Percentiles rank a stretch among this genome's conserved stretches.
phyloP scores from a whole-genome alignment of 75 land plant species.

The Chamaecyparis obtusa region DNA sequence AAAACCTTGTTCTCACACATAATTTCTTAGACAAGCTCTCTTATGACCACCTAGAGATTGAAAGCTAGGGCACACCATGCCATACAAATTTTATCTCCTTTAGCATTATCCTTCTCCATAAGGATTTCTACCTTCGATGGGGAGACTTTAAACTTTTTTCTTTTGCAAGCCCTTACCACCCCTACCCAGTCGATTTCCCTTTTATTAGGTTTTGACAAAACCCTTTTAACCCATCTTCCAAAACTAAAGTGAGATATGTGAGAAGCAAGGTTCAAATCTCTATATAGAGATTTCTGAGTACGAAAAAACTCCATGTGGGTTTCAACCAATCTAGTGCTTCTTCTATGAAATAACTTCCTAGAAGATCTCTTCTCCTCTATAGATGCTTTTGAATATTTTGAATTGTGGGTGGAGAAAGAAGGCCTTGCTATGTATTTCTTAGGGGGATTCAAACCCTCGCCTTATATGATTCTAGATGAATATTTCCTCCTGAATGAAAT shows the following conservation, averaged over 20 bases:
- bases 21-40: no score
- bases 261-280: not conserved
- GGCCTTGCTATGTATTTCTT: not conserved
- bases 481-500: conserved; percentile 3
- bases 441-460: not conserved
- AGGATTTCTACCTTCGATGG: no score
- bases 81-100: no score
- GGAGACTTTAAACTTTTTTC: no score
- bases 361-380: not conserved
- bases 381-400: not conserved
- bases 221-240: not conserved
- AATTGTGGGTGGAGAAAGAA: not conserved
- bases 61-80: no score
- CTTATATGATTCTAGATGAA: not conserved
- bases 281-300: not conserved
- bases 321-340: not conserved
- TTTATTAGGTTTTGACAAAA: not conserved
- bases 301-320: not conserved
- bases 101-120: no score
- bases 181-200: no score
- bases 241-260: not conserved
- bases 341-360: not conserved
- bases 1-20: no score
- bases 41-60: no score
- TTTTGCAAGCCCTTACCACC: no score